Conservation (phyloP, 108 stramenopile genomes). For the Cylindrotheca fusiformis region DNA sequence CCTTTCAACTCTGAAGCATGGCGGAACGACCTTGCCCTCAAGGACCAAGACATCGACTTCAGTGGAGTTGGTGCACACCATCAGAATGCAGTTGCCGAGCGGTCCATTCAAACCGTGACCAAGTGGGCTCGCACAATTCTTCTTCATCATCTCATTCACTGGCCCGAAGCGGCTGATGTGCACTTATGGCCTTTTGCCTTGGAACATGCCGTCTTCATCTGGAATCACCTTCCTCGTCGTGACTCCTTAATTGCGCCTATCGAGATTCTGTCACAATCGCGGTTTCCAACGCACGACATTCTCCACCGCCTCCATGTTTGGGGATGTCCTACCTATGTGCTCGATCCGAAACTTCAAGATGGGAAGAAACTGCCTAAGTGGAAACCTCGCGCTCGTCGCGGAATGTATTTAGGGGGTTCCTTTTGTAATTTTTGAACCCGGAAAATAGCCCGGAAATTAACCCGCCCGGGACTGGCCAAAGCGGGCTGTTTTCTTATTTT, state of each 20-base stretch:
- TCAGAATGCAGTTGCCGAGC: slow-evolving; percentile 56
- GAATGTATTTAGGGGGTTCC: slow-evolving; percentile 48
- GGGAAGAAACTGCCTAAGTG: slow-evolving; percentile 58
- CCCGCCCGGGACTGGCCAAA: too few relatives aligned
- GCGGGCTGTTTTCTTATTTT: too few relatives aligned
- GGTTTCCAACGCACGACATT: not conserved
- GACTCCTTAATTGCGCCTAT: slow-evolving; percentile 30
- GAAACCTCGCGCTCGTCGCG: slow-evolving; percentile 36
- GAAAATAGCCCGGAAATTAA: too few relatives aligned
- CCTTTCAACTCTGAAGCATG: slow-evolving; percentile 20
- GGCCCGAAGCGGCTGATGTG: slow-evolving; percentile 30
- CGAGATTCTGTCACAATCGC: slow-evolving; percentile 22
- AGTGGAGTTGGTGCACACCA: slow-evolving; percentile 52
- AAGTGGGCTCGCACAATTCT: slow-evolving; percentile 33
- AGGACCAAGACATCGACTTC: slow-evolving; percentile 26
- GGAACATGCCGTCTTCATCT: slow-evolving; percentile 43
- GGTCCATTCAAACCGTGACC: slow-evolving; percentile 37
- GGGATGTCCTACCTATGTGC: slow-evolving; percentile 57
- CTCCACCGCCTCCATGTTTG: slow-evolving; percentile 10
- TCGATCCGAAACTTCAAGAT: slow-evolving; percentile 57
- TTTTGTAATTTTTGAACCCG: too few relatives aligned
- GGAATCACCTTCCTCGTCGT: slow-evolving; percentile 30
- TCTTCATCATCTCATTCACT: slow-evolving; percentile 42
- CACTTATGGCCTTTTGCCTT: slow-evolving; percentile 46
- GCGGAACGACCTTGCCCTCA: not conserved